A percentile compares a stretch with the other conserved stretches of the same genome.
These are phyloP conservation scores for Silene conica DNA, from an alignment of 148 eudicot species.

Conservation along the genomic window DNA sequence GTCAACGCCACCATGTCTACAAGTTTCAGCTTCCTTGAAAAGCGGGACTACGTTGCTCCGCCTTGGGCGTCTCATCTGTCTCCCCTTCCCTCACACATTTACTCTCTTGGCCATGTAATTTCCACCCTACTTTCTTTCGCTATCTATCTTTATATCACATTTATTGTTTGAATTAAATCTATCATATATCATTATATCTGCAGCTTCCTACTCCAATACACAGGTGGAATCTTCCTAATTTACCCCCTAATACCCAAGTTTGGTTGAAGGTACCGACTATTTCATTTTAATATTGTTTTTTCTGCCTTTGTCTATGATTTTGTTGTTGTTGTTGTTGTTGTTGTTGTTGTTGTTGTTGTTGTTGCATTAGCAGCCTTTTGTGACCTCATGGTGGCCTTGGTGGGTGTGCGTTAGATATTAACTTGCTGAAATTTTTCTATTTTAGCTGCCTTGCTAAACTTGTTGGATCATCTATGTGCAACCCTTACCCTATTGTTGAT, in stretches of 20 bases:
- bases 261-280: slow-evolving; percentile 71
- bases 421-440: no score
- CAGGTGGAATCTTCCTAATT: slow-evolving; percentile 91
- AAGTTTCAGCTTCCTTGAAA: slow-evolving; percentile 38
- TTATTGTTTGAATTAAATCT: neutral
- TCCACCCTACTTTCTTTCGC: neutral
- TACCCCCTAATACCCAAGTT: slow-evolving; percentile 68
- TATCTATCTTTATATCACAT: slow-evolving; percentile 3
- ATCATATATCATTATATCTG: neutral
- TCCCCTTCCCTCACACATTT: slow-evolving; percentile 62
- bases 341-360: no score
- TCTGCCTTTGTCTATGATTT: no score
- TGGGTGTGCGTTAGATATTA: neutral
- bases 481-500: no score
- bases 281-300: no score
- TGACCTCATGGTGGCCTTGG: neutral
- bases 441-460: no score
- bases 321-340: no score
- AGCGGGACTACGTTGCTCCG: slow-evolving; percentile 58
- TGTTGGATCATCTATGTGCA: no score
- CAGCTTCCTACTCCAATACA: slow-evolving; percentile 98
- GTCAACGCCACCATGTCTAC: slow-evolving; percentile 12
- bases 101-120: slow-evolving; percentile 66
- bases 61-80: slow-evolving; percentile 80
- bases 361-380: slow-evolving; percentile 7